These are phyloP conservation scores for Coniochaeta prunicola DNA, from an alignment of 2,329 filamentous ascomycete genomes.

Conservation along the genomic window DNA sequence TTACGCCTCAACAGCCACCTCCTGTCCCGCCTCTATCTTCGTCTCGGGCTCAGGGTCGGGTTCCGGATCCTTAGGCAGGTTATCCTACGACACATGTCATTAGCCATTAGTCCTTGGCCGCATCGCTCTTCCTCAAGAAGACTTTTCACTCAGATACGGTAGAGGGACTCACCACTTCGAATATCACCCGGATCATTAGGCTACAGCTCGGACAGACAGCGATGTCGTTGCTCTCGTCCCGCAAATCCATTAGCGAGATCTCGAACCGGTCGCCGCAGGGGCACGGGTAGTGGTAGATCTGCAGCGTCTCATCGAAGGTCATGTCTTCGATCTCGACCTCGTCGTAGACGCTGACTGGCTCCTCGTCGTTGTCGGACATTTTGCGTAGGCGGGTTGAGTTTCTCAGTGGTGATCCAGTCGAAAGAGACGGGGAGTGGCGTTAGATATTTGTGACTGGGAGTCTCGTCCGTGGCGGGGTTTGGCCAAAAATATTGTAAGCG, in stretches of 20 bases:
- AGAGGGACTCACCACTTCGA: constrained; percentile 59
- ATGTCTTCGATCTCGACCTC: constrained; percentile 99
- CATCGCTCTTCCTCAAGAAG: not conserved
- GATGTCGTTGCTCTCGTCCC: constrained; percentile 72
- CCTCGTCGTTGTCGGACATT: constrained; percentile 49
- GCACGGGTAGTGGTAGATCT: constrained; percentile 94
- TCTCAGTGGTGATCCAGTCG: not conserved
- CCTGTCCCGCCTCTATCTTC: constrained; percentile 19
- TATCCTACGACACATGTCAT: constrained; percentile 24
- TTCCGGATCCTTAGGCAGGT: constrained; percentile 32
- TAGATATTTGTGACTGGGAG: not conserved
- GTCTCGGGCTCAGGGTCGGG: constrained; percentile 16
- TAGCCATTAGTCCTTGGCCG: not conserved
- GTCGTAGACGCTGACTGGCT: constrained; percentile 70
- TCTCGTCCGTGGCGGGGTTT: not conserved
- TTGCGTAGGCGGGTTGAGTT: not conserved
- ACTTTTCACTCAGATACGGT: too few species aligned
- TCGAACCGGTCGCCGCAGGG: constrained; percentile 97
- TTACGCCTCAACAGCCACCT: constrained; percentile 33
- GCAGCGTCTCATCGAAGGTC: constrained; percentile 74
- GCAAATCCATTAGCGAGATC: constrained; percentile 75
- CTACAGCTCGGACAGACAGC: constrained; percentile 97
- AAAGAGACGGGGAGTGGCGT: not conserved
- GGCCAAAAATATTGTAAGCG: not conserved
- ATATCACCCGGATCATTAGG: constrained; percentile 93